Base-by-base conservation (phyloP, 179 eudicot genomes). In the Actinidia polygama region DNA sequence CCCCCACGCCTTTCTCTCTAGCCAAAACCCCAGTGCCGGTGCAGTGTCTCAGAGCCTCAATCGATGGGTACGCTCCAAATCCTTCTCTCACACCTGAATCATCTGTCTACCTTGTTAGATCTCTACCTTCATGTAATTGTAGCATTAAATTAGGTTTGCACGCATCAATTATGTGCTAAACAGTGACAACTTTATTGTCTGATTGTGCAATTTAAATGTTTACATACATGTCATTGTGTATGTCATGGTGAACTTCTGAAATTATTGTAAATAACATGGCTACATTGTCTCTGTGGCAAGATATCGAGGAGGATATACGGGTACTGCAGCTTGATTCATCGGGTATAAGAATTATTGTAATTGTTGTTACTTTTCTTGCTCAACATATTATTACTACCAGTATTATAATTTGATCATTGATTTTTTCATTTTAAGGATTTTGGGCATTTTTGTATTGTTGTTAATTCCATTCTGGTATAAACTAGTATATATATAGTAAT, bases 281-380 rank as follows among this genome's bases (percentile, higher is more conserved):
- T 67, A n/a, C 30, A 16, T 79, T 71, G 54, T 72, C 40, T 54
- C 58, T 19, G 50, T 7, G 84, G 69, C 73, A 85, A 92, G 95
- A 91, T 86, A 87, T 95, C 55, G 93, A 90, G 81, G 99, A 91
- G 79, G 98, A 95, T 54, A 90, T 95, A 63, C 92, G 95, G 12
- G 93, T 89, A 51, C 81, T 95, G 93, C 98, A 95, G 88, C 99
- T 95, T 73, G 99, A 95, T 87, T 93, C 98, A 85, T 50, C 95
- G 73, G 98, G 98, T 94, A 91, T 46, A 10, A 19, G 55, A 40
- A 58, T 24, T 57, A 36, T 82, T 26, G 8, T 55, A 23, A 47
- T 68, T 55, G 5, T 55, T 1, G 49, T 54, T 59, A 7, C n/a
- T 53, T 54, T 6, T 40, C n/a, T 19, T 77, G 50, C 57, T 12